A percentile compares a stretch with the other conserved stretches of the same genome.
These are phyloP conservation scores for Cladobotryum protrusum DNA, from an alignment of 2,329 filamentous ascomycete species.

Conservation along the genomic window DNA sequence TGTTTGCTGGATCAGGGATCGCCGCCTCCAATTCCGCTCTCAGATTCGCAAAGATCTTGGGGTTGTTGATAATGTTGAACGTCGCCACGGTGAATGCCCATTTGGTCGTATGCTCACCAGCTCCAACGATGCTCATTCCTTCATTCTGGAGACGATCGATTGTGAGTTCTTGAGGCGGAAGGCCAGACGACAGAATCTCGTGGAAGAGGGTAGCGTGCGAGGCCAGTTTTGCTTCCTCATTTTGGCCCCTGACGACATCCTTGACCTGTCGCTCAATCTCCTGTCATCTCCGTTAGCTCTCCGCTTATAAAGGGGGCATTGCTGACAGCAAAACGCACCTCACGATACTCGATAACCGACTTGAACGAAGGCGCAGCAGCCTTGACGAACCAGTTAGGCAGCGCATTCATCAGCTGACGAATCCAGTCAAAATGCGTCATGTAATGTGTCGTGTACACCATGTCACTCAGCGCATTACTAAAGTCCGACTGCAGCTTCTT, in stretches of 20 bases:
- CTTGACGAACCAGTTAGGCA: too few relatives aligned
- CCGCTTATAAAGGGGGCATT: neutral
- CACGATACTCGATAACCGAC: neutral
- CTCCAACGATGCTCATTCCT: constrained; percentile 24
- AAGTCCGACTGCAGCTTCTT: too few relatives aligned
- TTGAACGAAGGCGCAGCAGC: too few relatives aligned
- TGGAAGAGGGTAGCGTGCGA: constrained; percentile 23
- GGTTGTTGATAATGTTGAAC: constrained; percentile 30
- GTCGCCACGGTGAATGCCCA: constrained; percentile 27
- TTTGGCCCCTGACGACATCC: neutral
- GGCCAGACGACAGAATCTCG: constrained; percentile 20
- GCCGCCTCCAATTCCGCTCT: constrained; percentile 25
- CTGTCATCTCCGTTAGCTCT: neutral
- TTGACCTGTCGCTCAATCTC: neutral
- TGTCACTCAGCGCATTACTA: too few relatives aligned
- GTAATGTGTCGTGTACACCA: too few relatives aligned
- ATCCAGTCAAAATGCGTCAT: too few relatives aligned
- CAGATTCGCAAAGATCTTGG: constrained; percentile 23
- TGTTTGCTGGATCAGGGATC: constrained; percentile 2
- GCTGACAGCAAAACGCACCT: too few relatives aligned
- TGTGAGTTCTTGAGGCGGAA: constrained; percentile 29
- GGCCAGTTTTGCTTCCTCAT: neutral
- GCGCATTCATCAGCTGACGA: too few relatives aligned
- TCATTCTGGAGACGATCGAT: constrained; percentile 27
- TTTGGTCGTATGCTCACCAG: constrained; percentile 32